Base-by-base conservation (phyloP, 1,139 yeast species). In the Kodamaea fungicola region DNA sequence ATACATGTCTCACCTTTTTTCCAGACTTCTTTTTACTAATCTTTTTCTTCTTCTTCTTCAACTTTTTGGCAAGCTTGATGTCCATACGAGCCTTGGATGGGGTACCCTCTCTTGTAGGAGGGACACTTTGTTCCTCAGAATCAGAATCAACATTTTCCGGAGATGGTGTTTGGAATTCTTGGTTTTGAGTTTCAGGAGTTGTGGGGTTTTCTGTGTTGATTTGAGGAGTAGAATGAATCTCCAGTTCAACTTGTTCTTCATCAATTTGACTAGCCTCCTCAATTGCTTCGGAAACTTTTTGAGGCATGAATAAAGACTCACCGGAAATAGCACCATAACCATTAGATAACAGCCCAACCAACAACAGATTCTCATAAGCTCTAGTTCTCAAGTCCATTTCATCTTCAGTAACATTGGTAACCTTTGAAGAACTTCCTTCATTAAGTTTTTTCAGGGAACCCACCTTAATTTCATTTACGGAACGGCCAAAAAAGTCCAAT, bases 401-500 rank as follows among this genome's bases (percentile, higher is more conserved):
- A 35, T 66, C 72, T 41, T 66, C 71, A 0, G 70, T 60, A 23
- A 63, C 71, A 39, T 66, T 40, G 1, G 73, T 66, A 7, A 67
- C 54, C 7, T 41, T 43, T 3, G 63, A 43, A 4, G 55, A 49
- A 27, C 54, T 47, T 12, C 50, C 49, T 50, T 47, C 28, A 34
- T 52, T 32, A 21, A 32, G 28, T 21, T 56, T 45, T 44, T 54
- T 49, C 30, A 63, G 56, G 19, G 61, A 45, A 7, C 65, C 66
- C 8, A 48, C 40, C 33, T 40, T 38, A 10, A 28, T 61, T 12
- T 32, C 39, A 10, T 36, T 36, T 28, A 36, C 58, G 2, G 69
- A 52, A 40, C 75, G 53, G 3, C 87, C 87, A 52, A 82, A 81
- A 49, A 82, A 82, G 30, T 80, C 82, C 32, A 76, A 68, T 47